These are phyloP conservation scores for Dendrobium nobile DNA, from an alignment of 106 monocot species.

Conservation along the genomic window DNA sequence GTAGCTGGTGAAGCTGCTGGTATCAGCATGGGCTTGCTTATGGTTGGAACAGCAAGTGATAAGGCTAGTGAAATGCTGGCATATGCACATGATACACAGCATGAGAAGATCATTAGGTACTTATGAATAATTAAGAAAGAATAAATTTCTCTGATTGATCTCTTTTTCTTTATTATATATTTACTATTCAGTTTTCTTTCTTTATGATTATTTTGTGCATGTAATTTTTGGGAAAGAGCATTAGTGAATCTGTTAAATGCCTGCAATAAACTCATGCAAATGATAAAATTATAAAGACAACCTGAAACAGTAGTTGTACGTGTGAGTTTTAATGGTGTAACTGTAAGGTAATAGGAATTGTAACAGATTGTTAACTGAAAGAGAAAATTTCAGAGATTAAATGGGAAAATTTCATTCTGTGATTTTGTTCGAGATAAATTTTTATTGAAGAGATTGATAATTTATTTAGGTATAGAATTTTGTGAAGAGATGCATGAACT, in stretches of 20 bases:
- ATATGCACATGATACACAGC: conserved; percentile 99
- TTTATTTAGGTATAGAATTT: not conserved
- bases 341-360: not conserved
- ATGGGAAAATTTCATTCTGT: not conserved
- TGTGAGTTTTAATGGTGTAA: not conserved
- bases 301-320: not conserved
- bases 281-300: not conserved
- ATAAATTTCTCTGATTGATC: not conserved
- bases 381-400: not conserved
- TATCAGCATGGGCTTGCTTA: conserved; percentile 96
- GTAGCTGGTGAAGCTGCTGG: conserved; percentile 99
- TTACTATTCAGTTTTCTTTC: not conserved
- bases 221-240: not conserved
- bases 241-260: not conserved
- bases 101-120: conserved; percentile 97
- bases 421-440: not conserved
- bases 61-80: conserved; percentile 98
- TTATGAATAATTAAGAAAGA: not conserved
- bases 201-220: not conserved
- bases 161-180: not conserved
- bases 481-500: not conserved
- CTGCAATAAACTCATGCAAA: not conserved
- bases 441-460: not conserved
- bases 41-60: conserved; percentile 91
- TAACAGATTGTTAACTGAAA: not conserved